These are phyloP conservation scores for Fusarium azukiicola DNA, from an alignment of 2,329 filamentous ascomycete species.

Conservation along the genomic window DNA sequence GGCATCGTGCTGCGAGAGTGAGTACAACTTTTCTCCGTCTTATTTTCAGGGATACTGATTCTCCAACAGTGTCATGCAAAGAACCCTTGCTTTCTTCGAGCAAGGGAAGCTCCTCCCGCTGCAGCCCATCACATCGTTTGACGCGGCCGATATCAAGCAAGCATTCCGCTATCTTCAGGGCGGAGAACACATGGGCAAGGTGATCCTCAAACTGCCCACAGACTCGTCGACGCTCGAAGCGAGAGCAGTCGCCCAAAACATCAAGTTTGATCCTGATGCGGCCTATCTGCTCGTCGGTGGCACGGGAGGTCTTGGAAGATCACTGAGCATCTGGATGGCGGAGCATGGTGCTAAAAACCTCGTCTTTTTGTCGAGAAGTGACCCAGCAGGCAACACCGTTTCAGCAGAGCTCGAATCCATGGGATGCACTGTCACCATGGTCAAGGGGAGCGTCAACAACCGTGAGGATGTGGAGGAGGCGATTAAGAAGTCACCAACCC, in stretches of 20 bases:
- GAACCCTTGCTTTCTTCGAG: conserved; percentile 28
- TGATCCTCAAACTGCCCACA: conserved; percentile 1
- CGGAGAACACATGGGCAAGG: conserved; percentile 36
- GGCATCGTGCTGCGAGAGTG: conserved; percentile 17
- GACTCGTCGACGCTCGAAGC: background rate
- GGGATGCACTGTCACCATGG: conserved; percentile 31
- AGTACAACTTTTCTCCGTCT: background rate
- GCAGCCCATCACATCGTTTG: conserved; percentile 19
- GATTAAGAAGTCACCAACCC: conserved; percentile 25
- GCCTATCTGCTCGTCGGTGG: conserved; percentile 53
- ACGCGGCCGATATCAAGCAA: conserved; percentile 8
- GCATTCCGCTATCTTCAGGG: conserved; percentile 47
- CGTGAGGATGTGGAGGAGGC: conserved; percentile 36
- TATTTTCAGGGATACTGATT: background rate
- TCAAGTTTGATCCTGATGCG: conserved; percentile 7
- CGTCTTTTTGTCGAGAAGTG: conserved; percentile 56
- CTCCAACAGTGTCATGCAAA: conserved; percentile 26
- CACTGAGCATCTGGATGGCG: conserved; percentile 46
- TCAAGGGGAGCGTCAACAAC: conserved; percentile 18
- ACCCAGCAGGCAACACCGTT: conserved; percentile 35
- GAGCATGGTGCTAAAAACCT: conserved; percentile 52
- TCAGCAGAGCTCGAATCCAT: conserved; percentile 31
- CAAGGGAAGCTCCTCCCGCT: conserved; percentile 27
- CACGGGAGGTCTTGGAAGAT: conserved; percentile 49
- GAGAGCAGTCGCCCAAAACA: background rate